Evolutionary conservation across 2,329 filamentous ascomycete genomes (phyloP), one percentile per base, ranked within the genome.

Genomic region (Chrysosporium keratinophilum): DNA sequence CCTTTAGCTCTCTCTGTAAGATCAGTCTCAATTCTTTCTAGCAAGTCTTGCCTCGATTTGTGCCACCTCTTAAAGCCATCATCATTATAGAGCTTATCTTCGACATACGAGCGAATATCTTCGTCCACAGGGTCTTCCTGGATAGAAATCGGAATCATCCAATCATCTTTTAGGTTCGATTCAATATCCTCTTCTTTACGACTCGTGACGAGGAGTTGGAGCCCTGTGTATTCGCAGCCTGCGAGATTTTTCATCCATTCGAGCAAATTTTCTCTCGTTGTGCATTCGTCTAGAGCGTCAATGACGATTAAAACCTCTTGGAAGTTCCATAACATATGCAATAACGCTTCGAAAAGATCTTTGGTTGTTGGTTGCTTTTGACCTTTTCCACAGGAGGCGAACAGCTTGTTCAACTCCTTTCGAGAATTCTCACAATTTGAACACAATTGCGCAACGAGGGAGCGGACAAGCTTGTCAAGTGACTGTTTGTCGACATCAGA

Each of bases 261-360:
- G 14, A 57, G 43, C 6, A 61, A 39, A 43, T 54, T 41, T 49
- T 56, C 45, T 34, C 52, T 54, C 19, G 52, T 39, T 5, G 57
- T 48, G 43, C 56, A 56, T 43, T 61, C 58, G 49, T 61, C 59
- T 15, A 61, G 56, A n/a, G 58, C 58, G 40, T 61, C 59, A 10
- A 61, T 51, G 15, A 57, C 46, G 34, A 59, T 56, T 23, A 55
- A 57, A 28, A 54, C 47, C 7, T 44, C 15, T 33, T 23, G 23
- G 23, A 28, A 4, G 23, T 28, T 28, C 3, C 23, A 3, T 28
- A 56, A 2, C 20, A 47, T 37, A 37, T 46, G 28, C 14, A 39
- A 54, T 40, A n/a, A 54, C 39, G 20, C 31, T 5, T 23, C 41
- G 23, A 28, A 28, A 28, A 28, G 23, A 4, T 28, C 3, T 28